Conservation (phyloP, 129 eudicot genomes). For the Sambucus nigra region DNA sequence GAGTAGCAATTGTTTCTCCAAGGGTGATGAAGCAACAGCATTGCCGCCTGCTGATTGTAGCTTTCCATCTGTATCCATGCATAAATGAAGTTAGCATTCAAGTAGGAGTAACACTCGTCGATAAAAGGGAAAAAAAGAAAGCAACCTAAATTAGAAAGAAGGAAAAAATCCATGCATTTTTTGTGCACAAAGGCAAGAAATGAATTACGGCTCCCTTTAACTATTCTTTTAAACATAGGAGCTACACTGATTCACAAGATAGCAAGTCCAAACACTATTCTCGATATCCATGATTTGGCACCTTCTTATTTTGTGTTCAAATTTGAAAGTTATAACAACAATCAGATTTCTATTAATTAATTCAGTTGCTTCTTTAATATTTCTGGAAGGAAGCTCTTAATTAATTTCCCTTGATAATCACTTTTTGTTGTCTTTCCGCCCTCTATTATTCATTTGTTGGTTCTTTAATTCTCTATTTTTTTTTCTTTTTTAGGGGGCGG, state of each 20-base stretch:
- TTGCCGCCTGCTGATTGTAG: slow-evolving; percentile 31
- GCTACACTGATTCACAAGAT: too few relatives aligned
- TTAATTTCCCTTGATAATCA: not conserved
- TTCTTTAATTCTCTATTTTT: not conserved
- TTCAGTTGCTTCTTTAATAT: not conserved
- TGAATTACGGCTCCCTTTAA: not conserved
- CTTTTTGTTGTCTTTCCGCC: too few relatives aligned
- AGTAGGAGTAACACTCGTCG: slow-evolving; percentile 1
- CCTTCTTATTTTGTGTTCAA: not conserved
- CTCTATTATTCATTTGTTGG: not conserved
- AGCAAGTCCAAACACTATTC: not conserved
- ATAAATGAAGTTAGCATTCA: slow-evolving; percentile 18
- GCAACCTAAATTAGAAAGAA: slow-evolving; percentile 6
- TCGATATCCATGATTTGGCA: not conserved
- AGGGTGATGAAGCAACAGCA: slow-evolving; percentile 34
- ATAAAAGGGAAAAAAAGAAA: slow-evolving; percentile 1
- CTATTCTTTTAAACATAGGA: too few relatives aligned
- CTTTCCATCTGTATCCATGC: slow-evolving; percentile 31
- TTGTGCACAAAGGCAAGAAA: slow-evolving; percentile 1
- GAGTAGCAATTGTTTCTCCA: slow-evolving; percentile 40
- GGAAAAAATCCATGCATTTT: not conserved
- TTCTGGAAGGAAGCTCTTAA: not conserved
- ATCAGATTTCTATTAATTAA: not conserved
- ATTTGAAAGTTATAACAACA: not conserved
- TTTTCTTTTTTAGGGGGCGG: not conserved